Evolutionary conservation across 495 filamentous ascomycete species (phyloP).

Genomic region (Schizothecium vesticola): DNA sequence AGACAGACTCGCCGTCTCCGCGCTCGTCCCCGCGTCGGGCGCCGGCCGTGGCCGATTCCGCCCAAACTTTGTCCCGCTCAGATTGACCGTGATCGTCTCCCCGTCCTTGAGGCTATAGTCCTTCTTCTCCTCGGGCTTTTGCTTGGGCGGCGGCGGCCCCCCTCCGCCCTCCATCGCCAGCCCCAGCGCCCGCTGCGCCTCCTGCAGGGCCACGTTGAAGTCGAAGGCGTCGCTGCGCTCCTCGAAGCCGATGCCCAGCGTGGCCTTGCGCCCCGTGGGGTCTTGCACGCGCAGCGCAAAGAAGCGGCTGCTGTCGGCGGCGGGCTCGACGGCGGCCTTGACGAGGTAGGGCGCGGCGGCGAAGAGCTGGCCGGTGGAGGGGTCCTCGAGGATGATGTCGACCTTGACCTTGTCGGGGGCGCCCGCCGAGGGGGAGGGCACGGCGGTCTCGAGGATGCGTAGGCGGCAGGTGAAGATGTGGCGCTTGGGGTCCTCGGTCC

Average conservation of each 20-base stretch:
- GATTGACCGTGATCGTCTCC: constrained; percentile 75
- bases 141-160: constrained; percentile 19
- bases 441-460: constrained; percentile 70
- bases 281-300: constrained; percentile 75
- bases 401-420: constrained; percentile 54
- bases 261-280: constrained; percentile 64
- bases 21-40: constrained; percentile 12
- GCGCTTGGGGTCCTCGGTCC: constrained; percentile 64
- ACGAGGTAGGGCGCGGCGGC: constrained; percentile 69
- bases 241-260: constrained; percentile 79
- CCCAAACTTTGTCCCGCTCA: constrained; percentile 51
- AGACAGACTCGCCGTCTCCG: constrained; percentile 23
- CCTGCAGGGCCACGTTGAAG: constrained; percentile 72
- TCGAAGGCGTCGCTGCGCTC: constrained; percentile 78
- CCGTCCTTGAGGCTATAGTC: constrained; percentile 80
- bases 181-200: constrained; percentile 56
- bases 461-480: constrained; percentile 79
- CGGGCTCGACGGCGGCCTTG: constrained; percentile 58
- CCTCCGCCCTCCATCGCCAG: constrained; percentile 25
- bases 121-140: constrained; percentile 48
- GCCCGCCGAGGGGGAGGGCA: constrained; percentile 30
- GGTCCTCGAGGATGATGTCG: constrained; percentile 71
- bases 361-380: constrained; percentile 63
- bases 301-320: constrained; percentile 68
- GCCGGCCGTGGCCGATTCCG: constrained; percentile 21